Evolutionary conservation across 768 basidiomycete genomes (phyloP).

Genomic region (Rhodosporidiobolus odoratus): DNA sequence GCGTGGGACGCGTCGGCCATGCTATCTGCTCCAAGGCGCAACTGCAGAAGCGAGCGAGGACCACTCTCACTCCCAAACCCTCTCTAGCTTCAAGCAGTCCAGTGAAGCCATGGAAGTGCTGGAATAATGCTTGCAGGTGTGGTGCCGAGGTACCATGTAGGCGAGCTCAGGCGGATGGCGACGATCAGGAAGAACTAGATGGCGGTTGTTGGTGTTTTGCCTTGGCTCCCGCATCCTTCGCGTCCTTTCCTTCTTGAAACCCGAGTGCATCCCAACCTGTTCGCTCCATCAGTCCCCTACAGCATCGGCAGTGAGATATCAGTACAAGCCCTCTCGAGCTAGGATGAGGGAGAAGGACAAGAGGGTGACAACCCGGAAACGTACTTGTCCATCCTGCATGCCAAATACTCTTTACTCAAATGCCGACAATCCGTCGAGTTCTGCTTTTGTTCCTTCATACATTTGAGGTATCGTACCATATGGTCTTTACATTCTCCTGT

Average conservation of each 20-base stretch:
- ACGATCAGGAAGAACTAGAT: background rate
- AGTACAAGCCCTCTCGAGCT: too few relatives aligned
- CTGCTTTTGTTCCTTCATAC: constrained; percentile 46
- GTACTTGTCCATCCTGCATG: constrained; percentile 51
- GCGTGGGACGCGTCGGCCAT: too few relatives aligned
- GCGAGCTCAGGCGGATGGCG: background rate
- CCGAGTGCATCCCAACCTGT: constrained; percentile 49
- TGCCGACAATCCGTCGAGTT: constrained; percentile 48
- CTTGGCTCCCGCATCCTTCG: constrained; percentile 3
- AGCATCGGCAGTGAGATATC: background rate
- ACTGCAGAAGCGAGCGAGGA: too few relatives aligned
- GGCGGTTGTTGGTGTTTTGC: constrained; percentile 27
- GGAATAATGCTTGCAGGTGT: background rate
- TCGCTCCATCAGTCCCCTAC: constrained; percentile 47
- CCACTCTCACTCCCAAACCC: too few relatives aligned
- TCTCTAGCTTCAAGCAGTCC: too few relatives aligned
- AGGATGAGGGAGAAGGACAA: too few relatives aligned
- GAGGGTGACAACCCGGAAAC: constrained; percentile 27
- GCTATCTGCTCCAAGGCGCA: too few relatives aligned
- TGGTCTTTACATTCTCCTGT: constrained; percentile 49
- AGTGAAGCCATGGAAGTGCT: too few relatives aligned
- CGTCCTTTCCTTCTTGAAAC: constrained; percentile 27
- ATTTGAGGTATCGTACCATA: constrained; percentile 49
- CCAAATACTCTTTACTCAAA: constrained; percentile 47
- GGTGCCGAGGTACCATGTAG: background rate